phyloP scores from a whole-genome alignment of 1,139 yeast species.

The Trichomonascaceae sp. region DNA sequence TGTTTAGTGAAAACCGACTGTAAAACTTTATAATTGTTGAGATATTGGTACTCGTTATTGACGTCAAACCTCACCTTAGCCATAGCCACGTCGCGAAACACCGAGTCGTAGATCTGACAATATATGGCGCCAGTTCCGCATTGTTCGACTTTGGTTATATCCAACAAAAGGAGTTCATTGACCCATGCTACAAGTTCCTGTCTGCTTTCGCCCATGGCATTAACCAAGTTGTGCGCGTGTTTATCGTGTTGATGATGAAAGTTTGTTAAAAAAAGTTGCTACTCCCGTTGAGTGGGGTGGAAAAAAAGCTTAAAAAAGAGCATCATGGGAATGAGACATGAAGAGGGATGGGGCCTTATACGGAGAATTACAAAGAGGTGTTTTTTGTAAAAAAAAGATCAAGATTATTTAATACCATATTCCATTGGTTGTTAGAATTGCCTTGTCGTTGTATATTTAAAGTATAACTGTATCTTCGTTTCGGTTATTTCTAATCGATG shows the following conservation, averaged over 20 bases:
- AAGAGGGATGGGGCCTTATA: too few species aligned
- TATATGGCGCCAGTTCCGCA: constrained; percentile 95
- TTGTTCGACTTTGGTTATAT: constrained; percentile 77
- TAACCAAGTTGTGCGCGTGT: neutral
- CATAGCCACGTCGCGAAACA: constrained; percentile 78
- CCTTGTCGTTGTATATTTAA: too few species aligned
- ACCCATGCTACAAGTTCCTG: constrained; percentile 83
- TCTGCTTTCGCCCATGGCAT: constrained; percentile 59
- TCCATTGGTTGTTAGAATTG: too few species aligned
- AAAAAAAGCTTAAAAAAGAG: neutral
- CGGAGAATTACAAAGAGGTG: too few species aligned
- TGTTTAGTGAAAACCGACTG: constrained; percentile 73
- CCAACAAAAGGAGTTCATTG: constrained; percentile 58
- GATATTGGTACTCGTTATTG: constrained; percentile 67
- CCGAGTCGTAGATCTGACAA: constrained; percentile 84
- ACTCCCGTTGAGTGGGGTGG: neutral
- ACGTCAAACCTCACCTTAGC: constrained; percentile 64
- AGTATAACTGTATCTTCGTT: too few species aligned
- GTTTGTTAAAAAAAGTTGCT: neutral
- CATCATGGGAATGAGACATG: neutral
- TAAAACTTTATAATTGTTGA: constrained; percentile 75
- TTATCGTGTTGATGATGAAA: neutral
- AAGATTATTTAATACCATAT: too few species aligned
- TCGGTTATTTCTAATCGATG: too few species aligned
- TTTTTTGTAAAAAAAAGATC: too few species aligned